These are phyloP conservation scores for Xenosphaeropsis pyriputrescens DNA, from an alignment of 2,329 filamentous ascomycete genomes.

Conservation along the genomic window DNA sequence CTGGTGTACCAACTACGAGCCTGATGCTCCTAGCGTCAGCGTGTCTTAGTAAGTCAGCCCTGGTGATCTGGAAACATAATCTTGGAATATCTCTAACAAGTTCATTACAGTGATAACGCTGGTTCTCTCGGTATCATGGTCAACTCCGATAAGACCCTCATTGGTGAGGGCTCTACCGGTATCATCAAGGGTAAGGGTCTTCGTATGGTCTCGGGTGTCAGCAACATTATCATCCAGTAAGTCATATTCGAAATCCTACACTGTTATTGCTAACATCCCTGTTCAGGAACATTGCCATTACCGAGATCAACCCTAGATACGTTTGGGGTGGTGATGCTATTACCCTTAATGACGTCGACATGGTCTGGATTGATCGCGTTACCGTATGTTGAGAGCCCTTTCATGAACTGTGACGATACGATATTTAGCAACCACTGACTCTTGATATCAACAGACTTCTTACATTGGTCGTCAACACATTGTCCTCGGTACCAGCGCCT, in stretches of 20 bases:
- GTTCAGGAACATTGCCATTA: too few relatives aligned
- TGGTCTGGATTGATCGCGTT: conserved; percentile 22
- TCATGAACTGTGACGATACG: too few relatives aligned
- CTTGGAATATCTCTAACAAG: too few relatives aligned
- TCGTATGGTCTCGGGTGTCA: conserved; percentile 9
- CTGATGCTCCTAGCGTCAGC: too few relatives aligned
- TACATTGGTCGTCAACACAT: conserved; percentile 29
- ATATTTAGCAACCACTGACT: too few relatives aligned
- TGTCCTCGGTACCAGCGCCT: conserved; percentile 19
- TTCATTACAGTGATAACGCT: too few relatives aligned
- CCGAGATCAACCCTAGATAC: conserved; percentile 20
- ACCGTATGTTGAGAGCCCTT: conserved; percentile 9
- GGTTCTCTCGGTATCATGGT: conserved; percentile 3
- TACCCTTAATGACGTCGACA: conserved; percentile 16
- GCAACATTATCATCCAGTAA: conserved; percentile 15
- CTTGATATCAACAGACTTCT: conserved; percentile 11
- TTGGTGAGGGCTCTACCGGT: conserved; percentile 12
- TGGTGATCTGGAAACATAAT: too few relatives aligned
- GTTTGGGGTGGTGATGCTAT: conserved; percentile 24
- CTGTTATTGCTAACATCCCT: too few relatives aligned
- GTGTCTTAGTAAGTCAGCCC: too few relatives aligned
- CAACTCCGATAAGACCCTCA: conserved; percentile 14
- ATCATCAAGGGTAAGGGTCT: conserved; percentile 16
- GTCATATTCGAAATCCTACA: conserved; percentile 7
- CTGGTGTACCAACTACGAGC: conserved; percentile 28